phyloP scores from a whole-genome alignment of 345 rosid genomes.

The Erysimum cheiranthoides region DNA sequence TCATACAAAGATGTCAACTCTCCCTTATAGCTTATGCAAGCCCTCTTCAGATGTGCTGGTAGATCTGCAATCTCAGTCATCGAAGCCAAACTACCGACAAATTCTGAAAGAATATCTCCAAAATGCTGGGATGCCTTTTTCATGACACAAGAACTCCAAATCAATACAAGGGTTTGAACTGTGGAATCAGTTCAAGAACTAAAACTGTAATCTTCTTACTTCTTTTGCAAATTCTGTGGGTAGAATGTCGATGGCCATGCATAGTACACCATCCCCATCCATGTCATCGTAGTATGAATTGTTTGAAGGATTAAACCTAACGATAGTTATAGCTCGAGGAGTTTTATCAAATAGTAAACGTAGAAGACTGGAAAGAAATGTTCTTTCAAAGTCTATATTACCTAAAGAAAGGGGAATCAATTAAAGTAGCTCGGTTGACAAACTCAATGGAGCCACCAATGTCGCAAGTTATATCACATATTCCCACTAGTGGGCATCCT shows the following conservation, averaged over 20 bases:
- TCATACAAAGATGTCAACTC: constrained; percentile 70
- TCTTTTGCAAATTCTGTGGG: constrained; percentile 98
- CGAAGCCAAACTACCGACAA: constrained; percentile 76
- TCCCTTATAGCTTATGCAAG: constrained; percentile 86
- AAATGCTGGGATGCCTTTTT: constrained; percentile 90
- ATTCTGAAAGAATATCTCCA: constrained; percentile 81
- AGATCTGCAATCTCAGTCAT: constrained; percentile 56
- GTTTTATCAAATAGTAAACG: background rate
- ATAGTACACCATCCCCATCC: constrained; percentile 84
- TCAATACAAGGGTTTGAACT: constrained; percentile 18
- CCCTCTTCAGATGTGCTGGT: constrained; percentile 78
- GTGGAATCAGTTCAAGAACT: constrained; percentile 22
- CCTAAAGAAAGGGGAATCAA: constrained; percentile 94
- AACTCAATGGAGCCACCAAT: constrained; percentile 87
- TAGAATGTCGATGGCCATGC: constrained; percentile 85
- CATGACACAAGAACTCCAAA: constrained; percentile 36
- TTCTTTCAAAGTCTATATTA: constrained; percentile 28
- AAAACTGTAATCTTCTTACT: constrained; percentile 51
- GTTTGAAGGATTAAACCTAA: constrained; percentile 67
- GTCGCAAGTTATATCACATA: constrained; percentile 92
- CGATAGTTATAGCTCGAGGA: constrained; percentile 1
- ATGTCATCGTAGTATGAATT: constrained; percentile 72
- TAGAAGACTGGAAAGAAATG: background rate
- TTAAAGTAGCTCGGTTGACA: constrained; percentile 70
- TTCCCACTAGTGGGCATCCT: constrained; percentile 83